Evolutionary conservation across 2,329 filamentous ascomycete genomes (phyloP).

Genomic region (Exophiala oligosperma): DNA sequence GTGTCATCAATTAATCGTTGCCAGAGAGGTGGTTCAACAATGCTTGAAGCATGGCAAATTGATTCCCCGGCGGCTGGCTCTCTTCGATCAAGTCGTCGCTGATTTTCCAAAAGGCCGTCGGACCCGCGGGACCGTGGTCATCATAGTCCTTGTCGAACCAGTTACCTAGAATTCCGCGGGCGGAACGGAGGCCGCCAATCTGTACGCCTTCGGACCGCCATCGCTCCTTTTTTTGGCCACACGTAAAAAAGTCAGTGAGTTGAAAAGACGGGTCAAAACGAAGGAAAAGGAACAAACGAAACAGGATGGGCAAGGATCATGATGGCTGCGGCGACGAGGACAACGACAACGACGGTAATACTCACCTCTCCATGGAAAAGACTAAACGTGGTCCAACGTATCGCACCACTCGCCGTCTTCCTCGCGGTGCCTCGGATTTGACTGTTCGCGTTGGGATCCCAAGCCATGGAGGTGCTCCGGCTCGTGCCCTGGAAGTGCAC

Average conservation of each 20-base stretch:
- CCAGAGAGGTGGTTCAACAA: constrained; percentile 1
- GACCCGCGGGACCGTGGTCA: constrained; percentile 67
- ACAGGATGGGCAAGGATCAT: no score
- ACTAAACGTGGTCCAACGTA: constrained; percentile 71
- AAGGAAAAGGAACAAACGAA: no score
- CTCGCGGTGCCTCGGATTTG: constrained; percentile 65
- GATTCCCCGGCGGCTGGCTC: constrained; percentile 1
- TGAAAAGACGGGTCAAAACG: no score
- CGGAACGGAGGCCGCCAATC: constrained; percentile 65
- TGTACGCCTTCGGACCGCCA: constrained; percentile 80
- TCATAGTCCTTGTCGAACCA: constrained; percentile 80
- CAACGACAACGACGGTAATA: no score
- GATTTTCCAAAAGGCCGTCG: constrained; percentile 77
- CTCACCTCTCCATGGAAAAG: constrained; percentile 58
- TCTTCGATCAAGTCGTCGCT: constrained; percentile 48
- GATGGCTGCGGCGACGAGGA: no score
- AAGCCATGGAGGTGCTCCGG: constrained; percentile 61
- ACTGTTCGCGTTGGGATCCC: constrained; percentile 69
- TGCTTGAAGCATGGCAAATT: constrained; percentile 6
- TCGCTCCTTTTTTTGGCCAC: constrained; percentile 45
- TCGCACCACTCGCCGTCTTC: constrained; percentile 67
- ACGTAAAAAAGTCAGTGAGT: no score
- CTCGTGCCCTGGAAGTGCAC: constrained; percentile 68
- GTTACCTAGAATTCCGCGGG: constrained; percentile 68
- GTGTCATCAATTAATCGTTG: neutral